These are phyloP conservation scores for Schizophyllum commune DNA, from an alignment of 1,284 basidiomycete genomes.

Conservation along the genomic window DNA sequence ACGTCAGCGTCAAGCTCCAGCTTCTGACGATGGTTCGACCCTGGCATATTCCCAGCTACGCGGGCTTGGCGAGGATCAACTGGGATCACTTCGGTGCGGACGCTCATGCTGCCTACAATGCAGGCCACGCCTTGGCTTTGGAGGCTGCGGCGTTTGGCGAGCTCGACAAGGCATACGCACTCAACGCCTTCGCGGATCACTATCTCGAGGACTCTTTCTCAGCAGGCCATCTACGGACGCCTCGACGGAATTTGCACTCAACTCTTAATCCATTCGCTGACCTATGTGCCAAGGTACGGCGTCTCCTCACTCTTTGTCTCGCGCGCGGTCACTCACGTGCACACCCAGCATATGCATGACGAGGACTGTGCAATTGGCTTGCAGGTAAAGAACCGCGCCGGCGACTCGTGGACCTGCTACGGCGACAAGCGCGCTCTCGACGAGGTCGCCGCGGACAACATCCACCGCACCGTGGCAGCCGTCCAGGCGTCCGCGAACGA, in stretches of 20 bases:
- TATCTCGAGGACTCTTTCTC: slow-evolving; percentile 12
- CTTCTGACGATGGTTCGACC: background rate
- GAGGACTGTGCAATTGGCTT: slow-evolving; percentile 13
- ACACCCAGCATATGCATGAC: slow-evolving; percentile 8
- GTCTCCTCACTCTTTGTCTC: background rate
- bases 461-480: background rate
- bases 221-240: slow-evolving; percentile 11
- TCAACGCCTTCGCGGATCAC: slow-evolving; percentile 13
- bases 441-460: background rate
- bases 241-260: slow-evolving; percentile 5
- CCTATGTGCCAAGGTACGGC: background rate
- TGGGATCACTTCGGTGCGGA: slow-evolving; percentile 15
- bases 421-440: slow-evolving; percentile 7
- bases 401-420: slow-evolving; percentile 8
- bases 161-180: slow-evolving; percentile 9
- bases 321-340: background rate
- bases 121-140: slow-evolving; percentile 6
- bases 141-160: slow-evolving; percentile 1
- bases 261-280: background rate
- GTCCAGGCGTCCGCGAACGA: background rate
- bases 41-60: background rate
- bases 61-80: slow-evolving; percentile 9
- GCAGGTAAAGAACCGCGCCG: slow-evolving; percentile 5
- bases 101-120: slow-evolving; percentile 8
- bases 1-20: background rate